Evolutionary conservation across 805 yeast genomes (phyloP).

Genomic region (Monosporozyma aerobia): DNA sequence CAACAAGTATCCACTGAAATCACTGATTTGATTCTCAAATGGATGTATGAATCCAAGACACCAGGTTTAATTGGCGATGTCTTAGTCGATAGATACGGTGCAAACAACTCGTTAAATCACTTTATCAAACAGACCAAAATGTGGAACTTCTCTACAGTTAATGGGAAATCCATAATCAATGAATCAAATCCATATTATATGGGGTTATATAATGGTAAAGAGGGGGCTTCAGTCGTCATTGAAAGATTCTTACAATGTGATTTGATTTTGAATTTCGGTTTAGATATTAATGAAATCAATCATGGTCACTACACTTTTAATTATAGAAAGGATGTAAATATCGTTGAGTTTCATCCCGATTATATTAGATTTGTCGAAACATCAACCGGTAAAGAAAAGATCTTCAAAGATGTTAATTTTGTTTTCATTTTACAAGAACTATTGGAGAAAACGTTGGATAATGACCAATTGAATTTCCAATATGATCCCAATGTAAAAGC

Average conservation of each 20-base stretch:
- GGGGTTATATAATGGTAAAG: slow-evolving; percentile 65
- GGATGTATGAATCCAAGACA: slow-evolving; percentile 41
- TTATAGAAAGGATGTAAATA: slow-evolving; percentile 33
- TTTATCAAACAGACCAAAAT: slow-evolving; percentile 38
- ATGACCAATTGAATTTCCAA: slow-evolving; percentile 14
- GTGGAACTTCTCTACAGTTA: slow-evolving; percentile 50
- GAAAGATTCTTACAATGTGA: slow-evolving; percentile 50
- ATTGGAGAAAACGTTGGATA: slow-evolving; percentile 29
- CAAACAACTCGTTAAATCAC: slow-evolving; percentile 36
- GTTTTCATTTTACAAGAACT: slow-evolving; percentile 42
- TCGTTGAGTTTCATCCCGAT: slow-evolving; percentile 45
- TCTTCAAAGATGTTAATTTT: slow-evolving; percentile 38
- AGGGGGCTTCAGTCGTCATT: slow-evolving; percentile 40
- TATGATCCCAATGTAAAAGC: slow-evolving; percentile 15
- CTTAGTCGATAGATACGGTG: slow-evolving; percentile 52
- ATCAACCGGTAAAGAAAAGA: slow-evolving; percentile 12
- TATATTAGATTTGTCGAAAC: slow-evolving; percentile 40
- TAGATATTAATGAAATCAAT: slow-evolving; percentile 56
- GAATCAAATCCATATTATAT: slow-evolving; percentile 56
- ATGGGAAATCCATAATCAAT: slow-evolving; percentile 67
- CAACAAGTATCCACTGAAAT: neutral
- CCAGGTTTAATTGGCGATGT: slow-evolving; percentile 71
- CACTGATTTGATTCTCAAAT: slow-evolving; percentile 30
- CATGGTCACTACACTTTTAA: slow-evolving; percentile 53
- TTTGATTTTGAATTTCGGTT: slow-evolving; percentile 62